phyloP scores from a whole-genome alignment of 75 land plant species.

The Selaginella tamariscina region DNA sequence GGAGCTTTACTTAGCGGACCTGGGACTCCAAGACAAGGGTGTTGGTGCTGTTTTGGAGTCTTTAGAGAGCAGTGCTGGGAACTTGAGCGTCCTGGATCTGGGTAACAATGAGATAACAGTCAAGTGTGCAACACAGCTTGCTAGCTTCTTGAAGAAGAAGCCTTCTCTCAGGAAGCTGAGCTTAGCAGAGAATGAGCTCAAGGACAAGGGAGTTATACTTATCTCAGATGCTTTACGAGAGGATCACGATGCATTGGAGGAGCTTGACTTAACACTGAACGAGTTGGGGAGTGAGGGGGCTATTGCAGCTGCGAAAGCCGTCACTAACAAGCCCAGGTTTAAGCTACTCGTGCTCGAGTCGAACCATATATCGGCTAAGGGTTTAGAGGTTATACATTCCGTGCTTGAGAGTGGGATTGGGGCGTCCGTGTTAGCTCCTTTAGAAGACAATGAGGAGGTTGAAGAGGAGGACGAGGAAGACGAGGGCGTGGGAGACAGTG shows the following conservation, averaged over 20 bases:
- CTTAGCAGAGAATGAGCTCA: slow-evolving; percentile 81
- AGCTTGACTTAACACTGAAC: slow-evolving; percentile 71
- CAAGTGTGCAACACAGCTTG: slow-evolving; percentile 42
- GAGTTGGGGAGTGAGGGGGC: slow-evolving; percentile 64
- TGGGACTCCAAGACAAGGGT: slow-evolving; percentile 84
- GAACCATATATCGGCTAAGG: slow-evolving; percentile 79
- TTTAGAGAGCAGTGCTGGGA: slow-evolving; percentile 51
- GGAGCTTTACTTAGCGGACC: slow-evolving; percentile 39
- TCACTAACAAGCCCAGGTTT: slow-evolving; percentile 46
- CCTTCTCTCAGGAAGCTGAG: slow-evolving; percentile 44
- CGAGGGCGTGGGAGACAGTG: neutral
- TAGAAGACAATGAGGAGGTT: slow-evolving; percentile 66
- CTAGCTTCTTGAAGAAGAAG: slow-evolving; percentile 43
- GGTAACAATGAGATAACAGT: slow-evolving; percentile 85
- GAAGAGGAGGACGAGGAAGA: neutral
- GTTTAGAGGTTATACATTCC: slow-evolving; percentile 59
- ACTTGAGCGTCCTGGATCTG: slow-evolving; percentile 62
- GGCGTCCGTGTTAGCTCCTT: slow-evolving; percentile 46
- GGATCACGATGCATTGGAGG: slow-evolving; percentile 46
- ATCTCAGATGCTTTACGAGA: slow-evolving; percentile 49
- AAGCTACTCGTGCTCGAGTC: slow-evolving; percentile 52
- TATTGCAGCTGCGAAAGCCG: slow-evolving; percentile 58
- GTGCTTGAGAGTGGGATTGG: slow-evolving; percentile 38
- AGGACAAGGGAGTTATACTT: slow-evolving; percentile 72
- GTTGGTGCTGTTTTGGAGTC: slow-evolving; percentile 50